Conservation (phyloP, 2,329 filamentous ascomycete species). For the Colletotrichum eleusines region DNA sequence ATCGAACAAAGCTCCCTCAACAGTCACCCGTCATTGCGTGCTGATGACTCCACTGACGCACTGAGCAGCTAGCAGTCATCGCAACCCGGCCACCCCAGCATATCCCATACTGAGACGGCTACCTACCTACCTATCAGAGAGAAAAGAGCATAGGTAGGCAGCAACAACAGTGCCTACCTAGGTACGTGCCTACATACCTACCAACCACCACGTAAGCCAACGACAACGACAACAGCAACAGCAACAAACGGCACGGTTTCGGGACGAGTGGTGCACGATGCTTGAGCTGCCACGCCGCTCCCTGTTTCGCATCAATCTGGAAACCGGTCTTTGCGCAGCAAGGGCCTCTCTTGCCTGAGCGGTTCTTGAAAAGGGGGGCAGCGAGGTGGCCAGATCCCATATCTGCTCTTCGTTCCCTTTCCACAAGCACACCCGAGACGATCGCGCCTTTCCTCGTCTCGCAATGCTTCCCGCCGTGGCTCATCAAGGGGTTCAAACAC, state of each 20-base stretch:
- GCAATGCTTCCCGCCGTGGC: background rate
- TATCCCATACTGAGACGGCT: background rate
- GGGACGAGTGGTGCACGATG: background rate
- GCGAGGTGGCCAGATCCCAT: background rate
- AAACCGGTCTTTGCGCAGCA: constrained; percentile 2
- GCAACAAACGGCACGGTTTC: background rate
- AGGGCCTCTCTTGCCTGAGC: background rate
- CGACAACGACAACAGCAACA: background rate
- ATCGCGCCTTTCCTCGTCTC: background rate
- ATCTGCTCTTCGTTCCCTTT: background rate
- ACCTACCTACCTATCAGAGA: too few relatives aligned
- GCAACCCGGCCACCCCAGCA: too few relatives aligned
- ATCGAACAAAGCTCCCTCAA: background rate
- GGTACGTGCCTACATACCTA: too few relatives aligned
- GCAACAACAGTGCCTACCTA: too few relatives aligned
- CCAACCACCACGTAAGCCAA: background rate
- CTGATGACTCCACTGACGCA: constrained; percentile 1
- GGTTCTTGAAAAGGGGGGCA: background rate
- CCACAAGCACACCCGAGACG: background rate
- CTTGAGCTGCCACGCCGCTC: background rate
- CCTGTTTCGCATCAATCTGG: background rate
- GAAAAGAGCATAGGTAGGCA: too few relatives aligned
- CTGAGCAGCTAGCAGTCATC: constrained; percentile 7
- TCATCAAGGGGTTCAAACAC: background rate
- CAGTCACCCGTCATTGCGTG: constrained; percentile 1